phyloP scores from a whole-genome alignment of 2,329 filamentous ascomycete species.

The Nannizziopsis arthrosporioides region DNA sequence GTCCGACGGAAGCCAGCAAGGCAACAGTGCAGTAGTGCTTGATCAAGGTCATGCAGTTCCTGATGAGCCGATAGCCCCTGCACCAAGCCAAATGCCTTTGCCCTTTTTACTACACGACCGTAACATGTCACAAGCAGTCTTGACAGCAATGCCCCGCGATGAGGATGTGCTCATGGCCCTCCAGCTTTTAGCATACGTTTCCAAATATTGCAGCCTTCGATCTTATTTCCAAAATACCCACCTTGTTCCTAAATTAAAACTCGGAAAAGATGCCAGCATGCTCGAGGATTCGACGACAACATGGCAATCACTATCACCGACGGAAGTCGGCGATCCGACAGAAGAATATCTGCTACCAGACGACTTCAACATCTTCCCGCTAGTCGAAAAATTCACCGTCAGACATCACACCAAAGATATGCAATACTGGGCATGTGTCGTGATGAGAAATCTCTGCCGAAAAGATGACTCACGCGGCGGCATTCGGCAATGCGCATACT shows the following conservation, averaged over 20 bases:
- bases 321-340: slow-evolving; percentile 45
- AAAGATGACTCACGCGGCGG: slow-evolving; percentile 93
- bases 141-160: slow-evolving; percentile 87
- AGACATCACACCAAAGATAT: slow-evolving; percentile 91
- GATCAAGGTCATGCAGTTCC: slow-evolving; percentile 55
- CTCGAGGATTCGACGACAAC: slow-evolving; percentile 55
- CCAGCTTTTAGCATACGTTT: slow-evolving; percentile 91
- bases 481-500: slow-evolving; percentile 94
- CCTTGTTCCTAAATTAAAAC: slow-evolving; percentile 80
- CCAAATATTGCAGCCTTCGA: slow-evolving; percentile 93
- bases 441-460: slow-evolving; percentile 96
- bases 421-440: slow-evolving; percentile 99
- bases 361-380: slow-evolving; percentile 94
- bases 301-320: slow-evolving; percentile 22
- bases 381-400: slow-evolving; percentile 97
- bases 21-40: slow-evolving; percentile 56
- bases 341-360: slow-evolving; percentile 86
- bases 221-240: slow-evolving; percentile 94
- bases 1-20: slow-evolving; percentile 66
- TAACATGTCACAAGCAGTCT: slow-evolving; percentile 56
- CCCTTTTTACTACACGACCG: slow-evolving; percentile 71
- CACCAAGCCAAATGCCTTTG: slow-evolving; percentile 57
- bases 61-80: slow-evolving; percentile 54
- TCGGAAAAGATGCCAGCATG: slow-evolving; percentile 70
- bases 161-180: slow-evolving; percentile 98